Conservation (phyloP, 2,329 filamentous ascomycete genomes). For the Parafenestella ontariensis region DNA sequence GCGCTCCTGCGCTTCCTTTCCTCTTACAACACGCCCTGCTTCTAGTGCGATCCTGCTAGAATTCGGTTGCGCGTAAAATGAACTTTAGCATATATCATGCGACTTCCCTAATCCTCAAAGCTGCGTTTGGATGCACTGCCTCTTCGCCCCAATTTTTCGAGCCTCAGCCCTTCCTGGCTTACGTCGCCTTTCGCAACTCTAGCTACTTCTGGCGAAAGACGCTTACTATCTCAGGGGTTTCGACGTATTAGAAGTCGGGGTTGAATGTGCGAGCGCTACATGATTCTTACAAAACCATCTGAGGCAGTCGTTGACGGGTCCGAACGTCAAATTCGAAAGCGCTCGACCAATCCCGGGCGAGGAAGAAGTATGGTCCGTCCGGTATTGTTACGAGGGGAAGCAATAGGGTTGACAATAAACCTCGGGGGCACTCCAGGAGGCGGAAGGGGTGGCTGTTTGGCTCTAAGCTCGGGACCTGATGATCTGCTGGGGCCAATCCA, state of each 20-base stretch:
- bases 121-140: background rate
- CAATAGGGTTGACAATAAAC: background rate
- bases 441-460: background rate
- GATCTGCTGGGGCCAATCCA: conserved; percentile 35
- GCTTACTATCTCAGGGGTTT: background rate
- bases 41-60: background rate
- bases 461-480: conserved; percentile 15
- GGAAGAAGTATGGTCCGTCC: background rate
- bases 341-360: too few relatives aligned
- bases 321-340: background rate
- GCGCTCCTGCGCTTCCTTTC: background rate
- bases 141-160: background rate
- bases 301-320: too few relatives aligned
- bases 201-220: background rate
- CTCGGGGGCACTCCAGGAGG: background rate
- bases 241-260: background rate
- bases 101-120: background rate
- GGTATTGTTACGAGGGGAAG: background rate
- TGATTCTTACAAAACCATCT: background rate
- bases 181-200: background rate
- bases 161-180: background rate
- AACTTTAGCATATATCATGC: background rate
- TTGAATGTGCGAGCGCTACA: background rate
- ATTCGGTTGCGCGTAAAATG: too few relatives aligned
- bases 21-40: background rate